Base-by-base conservation (phyloP, 1,284 basidiomycete species). In the Bjerkandera adusta region DNA sequence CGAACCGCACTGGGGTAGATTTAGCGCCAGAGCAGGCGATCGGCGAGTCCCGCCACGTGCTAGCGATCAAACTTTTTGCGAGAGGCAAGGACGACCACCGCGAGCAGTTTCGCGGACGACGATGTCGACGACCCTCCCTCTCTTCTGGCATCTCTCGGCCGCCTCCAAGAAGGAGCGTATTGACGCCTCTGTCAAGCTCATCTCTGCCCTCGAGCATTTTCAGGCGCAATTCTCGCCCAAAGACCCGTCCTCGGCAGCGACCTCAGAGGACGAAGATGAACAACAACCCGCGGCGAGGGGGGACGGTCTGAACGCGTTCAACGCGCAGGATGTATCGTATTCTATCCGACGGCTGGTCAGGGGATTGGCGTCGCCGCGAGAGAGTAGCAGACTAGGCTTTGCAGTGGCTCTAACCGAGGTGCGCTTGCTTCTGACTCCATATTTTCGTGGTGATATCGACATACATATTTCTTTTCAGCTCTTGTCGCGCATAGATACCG, bases 381-480 rank as follows among this genome's bases (percentile, higher is more conserved):
- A 98, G 66, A 93, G 90, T 67, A 94, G 92, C 63, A 72, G 96
- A 54, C 71, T 97, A 27, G 96, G 96, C 11, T 99, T 98, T 63
- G 92, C 95, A 6, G 95, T 98, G 35, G 92, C 94, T 15, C 73
- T 99, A 55, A 94, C 96, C 1, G 95, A 97, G 76, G 93, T 94
- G 60, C 54, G 83, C 72, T 13, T n/a, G n/a, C n/a, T n/a, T n/a
- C n/a, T n/a, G n/a, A n/a, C n/a, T 24, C 45, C 22, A 41, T 39
- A 15, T 34, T 44, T 33, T 11, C 18, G 29, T 43, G 25, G 11
- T 46, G 13, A 7, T 12, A 33, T 26, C 36, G 33, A 44, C 8
- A 36, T 18, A 15, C 11, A 41, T 27, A 3, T 18, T 20, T 15
- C 6, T 32, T 24, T 55, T 15, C 51, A 96, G 92, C 76, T 98